Evolutionary conservation across 768 basidiomycete genomes (phyloP).

Genomic region (Termitomyces eurrhizus): DNA sequence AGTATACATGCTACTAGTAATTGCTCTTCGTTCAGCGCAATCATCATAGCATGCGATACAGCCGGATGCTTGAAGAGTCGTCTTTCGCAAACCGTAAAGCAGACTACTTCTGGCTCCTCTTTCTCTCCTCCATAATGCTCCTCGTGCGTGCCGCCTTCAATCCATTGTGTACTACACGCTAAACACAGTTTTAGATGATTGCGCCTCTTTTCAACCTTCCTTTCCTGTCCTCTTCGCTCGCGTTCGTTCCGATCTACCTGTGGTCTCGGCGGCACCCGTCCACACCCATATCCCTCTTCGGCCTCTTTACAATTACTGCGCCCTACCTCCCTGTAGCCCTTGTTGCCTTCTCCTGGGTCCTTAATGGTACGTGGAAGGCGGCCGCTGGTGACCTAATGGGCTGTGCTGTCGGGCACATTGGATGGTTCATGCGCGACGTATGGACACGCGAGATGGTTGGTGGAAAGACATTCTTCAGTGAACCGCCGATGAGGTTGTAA

Average conservation of each 20-base stretch:
- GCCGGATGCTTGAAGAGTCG: slow-evolving; percentile 94
- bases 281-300: slow-evolving; percentile 95
- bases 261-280: slow-evolving; percentile 95
- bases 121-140: slow-evolving; percentile 80
- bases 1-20: slow-evolving; percentile 26
- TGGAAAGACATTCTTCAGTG: slow-evolving; percentile 65
- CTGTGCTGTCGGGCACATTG: slow-evolving; percentile 82
- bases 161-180: neutral
- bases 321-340: slow-evolving; percentile 93
- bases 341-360: slow-evolving; percentile 80
- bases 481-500: slow-evolving; percentile 68
- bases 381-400: slow-evolving; percentile 81
- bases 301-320: slow-evolving; percentile 90
- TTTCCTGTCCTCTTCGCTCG: slow-evolving; percentile 89
- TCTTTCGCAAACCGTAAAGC: slow-evolving; percentile 89
- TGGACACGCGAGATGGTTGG: slow-evolving; percentile 88
- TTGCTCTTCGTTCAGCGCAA: neutral
- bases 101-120: slow-evolving; percentile 93
- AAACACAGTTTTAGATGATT: slow-evolving; percentile 44
- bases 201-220: slow-evolving; percentile 90
- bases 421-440: slow-evolving; percentile 82
- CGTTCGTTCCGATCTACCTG: slow-evolving; percentile 94
- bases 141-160: slow-evolving; percentile 50
- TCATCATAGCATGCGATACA: slow-evolving; percentile 88
- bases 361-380: slow-evolving; percentile 81